Evolutionary conservation across 805 yeast species (phyloP).

Genomic region (Kuraishia borneana): DNA sequence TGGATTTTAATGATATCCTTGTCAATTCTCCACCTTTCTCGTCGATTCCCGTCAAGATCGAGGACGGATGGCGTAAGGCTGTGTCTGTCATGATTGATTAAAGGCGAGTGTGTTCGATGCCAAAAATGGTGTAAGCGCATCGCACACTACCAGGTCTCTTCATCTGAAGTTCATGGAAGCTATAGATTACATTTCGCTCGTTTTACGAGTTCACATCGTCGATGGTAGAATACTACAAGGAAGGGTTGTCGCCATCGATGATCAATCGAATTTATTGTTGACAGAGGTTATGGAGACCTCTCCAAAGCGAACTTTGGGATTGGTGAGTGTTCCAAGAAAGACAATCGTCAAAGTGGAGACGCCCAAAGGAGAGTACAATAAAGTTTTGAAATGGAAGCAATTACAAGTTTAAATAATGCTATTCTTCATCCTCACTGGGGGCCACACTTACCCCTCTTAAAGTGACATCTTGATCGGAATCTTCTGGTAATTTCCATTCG

Average conservation of each 20-base stretch:
- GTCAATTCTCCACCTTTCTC: constrained; percentile 4
- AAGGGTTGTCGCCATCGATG: constrained; percentile 29
- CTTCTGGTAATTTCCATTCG: constrained; percentile 38
- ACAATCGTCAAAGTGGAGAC: constrained; percentile 22
- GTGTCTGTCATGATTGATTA: no score
- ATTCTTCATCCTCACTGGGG: constrained; percentile 20
- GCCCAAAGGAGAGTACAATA: constrained; percentile 11
- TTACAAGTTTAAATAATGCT: neutral
- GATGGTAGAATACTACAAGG: constrained; percentile 26
- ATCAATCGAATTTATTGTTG: constrained; percentile 27
- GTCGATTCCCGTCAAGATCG: constrained; percentile 4
- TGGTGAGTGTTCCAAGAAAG: constrained; percentile 39
- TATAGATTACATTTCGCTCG: constrained; percentile 21
- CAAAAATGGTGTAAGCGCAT: no score
- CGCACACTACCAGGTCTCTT: no score
- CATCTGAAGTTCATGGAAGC: constrained; percentile 5
- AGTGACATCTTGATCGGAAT: constrained; percentile 22
- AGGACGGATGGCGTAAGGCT: constrained; percentile 5
- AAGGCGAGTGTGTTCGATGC: no score
- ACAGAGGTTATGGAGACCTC: constrained; percentile 24
- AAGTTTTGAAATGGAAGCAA: constrained; percentile 5
- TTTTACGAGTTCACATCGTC: constrained; percentile 12
- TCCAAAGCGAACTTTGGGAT: constrained; percentile 29
- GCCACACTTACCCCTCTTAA: constrained; percentile 24
- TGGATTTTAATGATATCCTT: constrained; percentile 19